Base-by-base conservation (phyloP, 768 basidiomycete species). In the Lentinula boryana region DNA sequence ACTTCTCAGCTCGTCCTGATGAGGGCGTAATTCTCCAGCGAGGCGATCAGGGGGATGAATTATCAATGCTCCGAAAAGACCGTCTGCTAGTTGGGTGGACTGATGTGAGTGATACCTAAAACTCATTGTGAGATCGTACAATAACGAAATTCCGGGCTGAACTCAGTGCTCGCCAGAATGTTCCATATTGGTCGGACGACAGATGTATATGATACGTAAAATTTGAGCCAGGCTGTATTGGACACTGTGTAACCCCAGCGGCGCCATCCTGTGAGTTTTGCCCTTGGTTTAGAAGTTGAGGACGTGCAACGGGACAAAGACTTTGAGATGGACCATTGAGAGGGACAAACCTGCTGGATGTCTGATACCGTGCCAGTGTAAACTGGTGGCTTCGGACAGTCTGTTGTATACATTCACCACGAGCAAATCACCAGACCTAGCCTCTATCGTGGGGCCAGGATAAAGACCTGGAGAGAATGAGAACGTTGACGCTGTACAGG, bases 331-430 rank as follows among this genome's bases (percentile, higher is more conserved):
- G n/a, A 27, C 27, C 1, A 40, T 41, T 38, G 36, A 13, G 9
- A n/a, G 15, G 1, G n/a, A 54, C 54, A 41, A 21, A 54, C 55
- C 60, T 16, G 10, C 16, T 33, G 41, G 43, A 54, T 55, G 52
- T 56, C 48, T 61, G 27, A 61, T 44, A 23, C 60, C 60, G 18
- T 73, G 72, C 73, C 73, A 73, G 52, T 73, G 72, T 56, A 73
- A 69, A 13, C 65, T 60, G 15, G 72, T 73, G 4, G 73, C 72
- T 16, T 73, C 73, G 9, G 67, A 18, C 62, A 73, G 57, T 41
- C 65, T 65, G 57, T 73, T 73, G 4, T 72, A 69, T 32, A 73
- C 73, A 52, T 73, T 73, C n/a, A 73, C 72, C 48, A 74, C 27
- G 23, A 73, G 69, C 53, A 68, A 64, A 58, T 73, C 72, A 13